Base-by-base conservation (phyloP, 2,329 filamentous ascomycete species). In the Fusarium caatingaense region DNA sequence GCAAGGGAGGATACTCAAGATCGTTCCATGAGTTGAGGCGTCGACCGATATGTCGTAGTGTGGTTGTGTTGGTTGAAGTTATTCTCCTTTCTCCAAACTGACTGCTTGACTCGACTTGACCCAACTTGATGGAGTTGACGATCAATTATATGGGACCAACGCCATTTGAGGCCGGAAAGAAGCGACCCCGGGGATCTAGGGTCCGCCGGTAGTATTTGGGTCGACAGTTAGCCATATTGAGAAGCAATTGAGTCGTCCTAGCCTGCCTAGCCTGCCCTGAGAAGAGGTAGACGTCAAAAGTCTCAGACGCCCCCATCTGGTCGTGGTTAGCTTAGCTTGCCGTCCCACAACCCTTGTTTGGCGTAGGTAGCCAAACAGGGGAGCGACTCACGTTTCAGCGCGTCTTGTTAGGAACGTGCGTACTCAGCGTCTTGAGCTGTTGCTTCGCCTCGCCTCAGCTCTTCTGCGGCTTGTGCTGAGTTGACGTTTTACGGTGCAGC, bases 311-410 rank as follows among this genome's bases (percentile, higher is more conserved):
- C 60, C 60, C 59, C 59, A 57, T 47, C 60, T 45, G 56, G 45
- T 55, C 18, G 45, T 45, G 56, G 28, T 34, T 64, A 70, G 67
- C 64, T 55, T 54, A 47, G 28, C 44, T 54, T 32, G 44, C 40
- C 27, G 64, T 56, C 53, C 58, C 60, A 70, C 63, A 42, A 48
- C 58, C 69, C 66, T 70, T 60, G 56, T 55, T 55, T 60, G 69
- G 61, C 46, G 73, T 69, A 61, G 67, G 41, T 57, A 51, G 59
- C 70, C 68, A 69, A 54, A 66, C 73, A 75, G 63, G 73, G 72
- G 66, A 73, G 70, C 69, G 71, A 76, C 73, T 75, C 73, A 74
- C 72, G 73, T 75, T 75, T 75, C 73, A 76, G 73, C 72, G 72
- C 73, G 72, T 61, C 63, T 64, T 61, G 68, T 47, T 53, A 66